Evolutionary conservation across 2,329 filamentous ascomycete species (phyloP), one percentile per base, ranked within the genome.

Genomic region (Colletotrichum nymphaeae): DNA sequence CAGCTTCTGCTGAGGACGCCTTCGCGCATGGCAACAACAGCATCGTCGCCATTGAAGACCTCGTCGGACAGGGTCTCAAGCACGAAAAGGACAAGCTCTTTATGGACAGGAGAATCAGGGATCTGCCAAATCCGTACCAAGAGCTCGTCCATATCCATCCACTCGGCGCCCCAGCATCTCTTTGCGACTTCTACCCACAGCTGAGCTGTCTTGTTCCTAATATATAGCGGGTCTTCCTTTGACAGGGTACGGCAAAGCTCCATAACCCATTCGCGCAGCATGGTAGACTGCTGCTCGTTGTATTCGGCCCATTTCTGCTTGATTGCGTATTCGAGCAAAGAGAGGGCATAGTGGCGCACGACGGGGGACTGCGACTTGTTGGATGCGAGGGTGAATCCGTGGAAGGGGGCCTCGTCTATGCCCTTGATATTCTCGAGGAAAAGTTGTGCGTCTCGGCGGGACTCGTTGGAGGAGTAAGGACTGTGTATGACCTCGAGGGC

Each of bases 181-280:
- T 98, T 98, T 53, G 95, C 95, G 66, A 98, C 88, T 82, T 98
- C 97, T 8, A 95, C 94, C 97, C 97, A 99, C 74, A 99, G 85
- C 83, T 97, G 93, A 32, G 94, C 95, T 42, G 97, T 93, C 85
- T 99, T 99, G 87, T 97, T 98, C 77, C 96, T 90, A 76, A 98
- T 86, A 81, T 95, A 99, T 37, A 89, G 83, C 3, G 95, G 94
- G 80, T 98, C 96, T 24, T 91, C 88, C 58, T 89, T 88, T 5
- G 90, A 87, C 56, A 97, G 87, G 74, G 89, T 88, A 78, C 93
- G 90, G 14, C 95, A 94, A 14, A 99, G 91, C 80, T 93, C 88
- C 69, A 98, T 84, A 56, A 98, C 91, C 89, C 95, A 97, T 72
- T 88, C 87, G 63, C 94, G 91, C 68, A 99, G 84, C 65, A 90